phyloP scores from a whole-genome alignment of 1,284 basidiomycete genomes.

The Microbotryum saponariae region DNA sequence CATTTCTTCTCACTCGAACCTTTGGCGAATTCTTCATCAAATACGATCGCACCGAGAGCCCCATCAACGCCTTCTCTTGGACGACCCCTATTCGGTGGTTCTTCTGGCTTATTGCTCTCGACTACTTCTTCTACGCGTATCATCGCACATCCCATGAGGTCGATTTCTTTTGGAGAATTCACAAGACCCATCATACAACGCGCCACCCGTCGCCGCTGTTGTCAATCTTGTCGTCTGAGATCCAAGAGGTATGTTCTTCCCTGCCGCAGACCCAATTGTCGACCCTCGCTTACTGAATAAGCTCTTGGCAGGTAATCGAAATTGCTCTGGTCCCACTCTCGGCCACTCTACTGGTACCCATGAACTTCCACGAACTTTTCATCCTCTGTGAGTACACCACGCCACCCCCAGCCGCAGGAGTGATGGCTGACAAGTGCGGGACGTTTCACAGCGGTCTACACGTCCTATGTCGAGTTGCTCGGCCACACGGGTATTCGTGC shows the following conservation, averaged over 20 bases:
- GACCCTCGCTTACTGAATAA: not conserved
- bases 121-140: constrained; percentile 7
- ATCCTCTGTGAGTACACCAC: constrained; percentile 1
- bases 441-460: too few relatives aligned
- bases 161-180: constrained; percentile 5
- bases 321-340: constrained; percentile 4
- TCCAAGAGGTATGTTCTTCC: not conserved
- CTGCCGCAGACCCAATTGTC: not conserved
- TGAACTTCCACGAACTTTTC: constrained; percentile 10
- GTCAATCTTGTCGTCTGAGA: constrained; percentile 2
- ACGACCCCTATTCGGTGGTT: not conserved
- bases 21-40: constrained; percentile 2
- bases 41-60: not conserved
- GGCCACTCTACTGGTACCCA: constrained; percentile 1
- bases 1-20: not conserved
- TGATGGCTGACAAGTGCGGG: too few relatives aligned
- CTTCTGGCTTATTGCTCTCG: not conserved
- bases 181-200: constrained; percentile 10
- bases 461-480: constrained; percentile 2
- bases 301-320: not conserved
- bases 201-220: not conserved
- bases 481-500: constrained; percentile 9
- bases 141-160: constrained; percentile 2
- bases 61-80: not conserved
- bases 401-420: too few relatives aligned